Evolutionary conservation across 345 rosid species (phyloP), one percentile per base, ranked within the genome.

Genomic region (Hibiscus trionum): DNA sequence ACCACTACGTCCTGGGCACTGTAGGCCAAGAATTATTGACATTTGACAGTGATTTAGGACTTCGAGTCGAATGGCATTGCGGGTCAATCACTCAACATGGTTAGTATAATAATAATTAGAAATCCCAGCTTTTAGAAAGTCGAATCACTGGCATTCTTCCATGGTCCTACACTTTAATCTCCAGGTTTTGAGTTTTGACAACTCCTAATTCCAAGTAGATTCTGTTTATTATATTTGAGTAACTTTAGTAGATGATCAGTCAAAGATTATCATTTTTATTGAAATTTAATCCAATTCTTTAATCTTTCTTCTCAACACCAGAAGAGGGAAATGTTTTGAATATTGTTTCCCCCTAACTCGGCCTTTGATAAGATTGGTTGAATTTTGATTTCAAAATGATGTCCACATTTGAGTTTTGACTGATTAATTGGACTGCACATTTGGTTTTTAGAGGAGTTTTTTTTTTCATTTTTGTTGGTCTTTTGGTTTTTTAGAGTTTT

Each of bases 171-270:
- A 8, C 66, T 61, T 61, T 61, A 61, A 61, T 61, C 66, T 61
- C 66, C 66, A 61, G 66, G 66, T 35, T 61, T 33, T 62, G 66
- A 35, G 66, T 35, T 61, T 33, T 62, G 66, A 35, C 47, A 62
- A 62, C 46, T 16, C 47, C 6, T n/a, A 62, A 61, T 35, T 33
- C 46, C 66, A 61, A 61, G 46, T 44, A 61, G 66, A 61, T 61
- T 33, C 66, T 61, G 66, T 7, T 27, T 8, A 1, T 27, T 61
- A 39, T 63, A 19, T 64, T 64, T 64, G 29, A 64, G 31, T 64
- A 64, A 37, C 68, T 65, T 42, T 7, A 44, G n/a, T 39, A 11
- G n/a, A 39, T 42, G n/a, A 39, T 42, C 10, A 42, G 69, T 65
- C 53, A 44, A 65, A 42, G 69, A 19, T 42, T 5, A 42, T 62